Evolutionary conservation across 805 yeast genomes (phyloP).

Genomic region (Ogataea siamensis): DNA sequence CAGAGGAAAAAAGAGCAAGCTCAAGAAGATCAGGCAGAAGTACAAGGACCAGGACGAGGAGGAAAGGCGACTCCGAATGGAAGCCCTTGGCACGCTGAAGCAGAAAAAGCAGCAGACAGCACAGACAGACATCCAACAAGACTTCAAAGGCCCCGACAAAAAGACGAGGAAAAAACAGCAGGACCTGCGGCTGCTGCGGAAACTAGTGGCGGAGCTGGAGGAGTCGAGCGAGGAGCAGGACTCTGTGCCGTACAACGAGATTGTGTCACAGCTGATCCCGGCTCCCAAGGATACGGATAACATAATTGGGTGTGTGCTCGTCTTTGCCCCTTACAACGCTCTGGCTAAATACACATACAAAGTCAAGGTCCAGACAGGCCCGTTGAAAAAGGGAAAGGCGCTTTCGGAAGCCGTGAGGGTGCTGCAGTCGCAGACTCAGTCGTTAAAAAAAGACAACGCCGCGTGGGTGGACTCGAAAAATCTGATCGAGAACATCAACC

Average conservation of each 20-base stretch:
- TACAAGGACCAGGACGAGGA: constrained; percentile 92
- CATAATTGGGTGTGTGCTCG: constrained; percentile 67
- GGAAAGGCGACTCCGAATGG: constrained; percentile 72
- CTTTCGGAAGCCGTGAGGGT: constrained; percentile 63
- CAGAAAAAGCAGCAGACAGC: constrained; percentile 35
- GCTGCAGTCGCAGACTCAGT: constrained; percentile 41
- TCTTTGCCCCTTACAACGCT: constrained; percentile 92
- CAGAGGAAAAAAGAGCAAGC: constrained; percentile 82
- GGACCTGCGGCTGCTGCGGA: constrained; percentile 32
- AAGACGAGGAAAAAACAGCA: constrained; percentile 29
- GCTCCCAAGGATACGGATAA: constrained; percentile 50
- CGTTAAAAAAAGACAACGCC: constrained; percentile 30
- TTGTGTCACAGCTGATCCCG: constrained; percentile 34
- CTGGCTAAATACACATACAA: constrained; percentile 73
- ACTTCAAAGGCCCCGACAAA: constrained; percentile 15
- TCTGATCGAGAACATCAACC: constrained; percentile 52
- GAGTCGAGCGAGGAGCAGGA: constrained; percentile 16
- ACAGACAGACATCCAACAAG: constrained; percentile 7
- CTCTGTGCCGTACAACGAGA: constrained; percentile 26
- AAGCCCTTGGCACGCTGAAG: constrained; percentile 80
- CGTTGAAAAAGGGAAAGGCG: constrained; percentile 85
- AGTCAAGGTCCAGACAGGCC: constrained; percentile 77
- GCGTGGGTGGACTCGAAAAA: constrained; percentile 76
- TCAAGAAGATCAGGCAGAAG: constrained; percentile 78
- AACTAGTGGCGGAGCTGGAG: constrained; percentile 31